Evolutionary conservation across 371 early-diverging fungal genomes (phyloP).

Genomic region (Saksenaea vasiformis): DNA sequence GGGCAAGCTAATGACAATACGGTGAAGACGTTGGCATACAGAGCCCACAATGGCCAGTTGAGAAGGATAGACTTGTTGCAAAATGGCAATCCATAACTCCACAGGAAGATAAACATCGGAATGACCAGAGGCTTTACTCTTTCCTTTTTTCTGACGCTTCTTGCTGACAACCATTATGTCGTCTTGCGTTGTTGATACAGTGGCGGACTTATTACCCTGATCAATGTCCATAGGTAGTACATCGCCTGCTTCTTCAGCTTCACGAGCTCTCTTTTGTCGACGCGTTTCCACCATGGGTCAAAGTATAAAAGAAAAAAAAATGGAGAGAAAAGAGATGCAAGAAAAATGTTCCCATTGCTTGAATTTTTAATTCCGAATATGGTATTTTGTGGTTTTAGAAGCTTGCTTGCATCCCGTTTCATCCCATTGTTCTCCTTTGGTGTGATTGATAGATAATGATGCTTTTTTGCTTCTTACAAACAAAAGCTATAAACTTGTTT

Average conservation of each 20-base stretch:
- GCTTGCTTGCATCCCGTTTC: no score
- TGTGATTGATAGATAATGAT: no score
- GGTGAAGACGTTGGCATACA: background rate
- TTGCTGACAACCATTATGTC: no score
- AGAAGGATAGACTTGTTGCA: background rate
- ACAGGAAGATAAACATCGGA: background rate
- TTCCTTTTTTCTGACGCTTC: no score
- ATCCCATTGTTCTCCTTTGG: no score
- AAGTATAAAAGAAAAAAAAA: background rate
- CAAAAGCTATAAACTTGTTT: background rate
- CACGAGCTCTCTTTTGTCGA: background rate
- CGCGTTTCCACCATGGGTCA: background rate
- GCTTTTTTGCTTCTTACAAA: no score
- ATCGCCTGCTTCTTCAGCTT: background rate
- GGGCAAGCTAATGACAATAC: background rate
- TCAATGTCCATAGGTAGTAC: no score
- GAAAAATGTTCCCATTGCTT: background rate
- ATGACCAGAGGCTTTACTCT: no score
- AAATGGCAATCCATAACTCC: background rate
- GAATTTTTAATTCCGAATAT: no score
- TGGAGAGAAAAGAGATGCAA: background rate
- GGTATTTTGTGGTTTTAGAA: no score
- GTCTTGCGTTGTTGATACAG: no score
- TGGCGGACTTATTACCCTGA: no score
- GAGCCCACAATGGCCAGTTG: background rate